A percentile compares a stretch with the other conserved stretches of the same genome.
phyloP scores from a whole-genome alignment of 352 stramenopile species.

The Phytopythium montanum region DNA sequence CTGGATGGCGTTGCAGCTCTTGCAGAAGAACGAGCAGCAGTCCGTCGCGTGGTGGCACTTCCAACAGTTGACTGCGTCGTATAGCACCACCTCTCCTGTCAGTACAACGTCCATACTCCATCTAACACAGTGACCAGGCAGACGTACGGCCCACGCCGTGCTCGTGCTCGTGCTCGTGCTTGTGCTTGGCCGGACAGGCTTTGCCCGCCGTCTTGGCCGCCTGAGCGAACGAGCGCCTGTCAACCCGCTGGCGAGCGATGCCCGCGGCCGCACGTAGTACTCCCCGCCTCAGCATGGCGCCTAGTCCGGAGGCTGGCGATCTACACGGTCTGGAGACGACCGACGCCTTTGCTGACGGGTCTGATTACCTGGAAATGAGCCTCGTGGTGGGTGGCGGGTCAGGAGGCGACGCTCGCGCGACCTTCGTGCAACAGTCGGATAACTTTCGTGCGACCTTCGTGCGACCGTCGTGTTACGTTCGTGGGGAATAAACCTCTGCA shows the following conservation, averaged over 20 bases:
- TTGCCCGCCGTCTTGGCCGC: slow-evolving; percentile 2
- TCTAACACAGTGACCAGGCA: background rate
- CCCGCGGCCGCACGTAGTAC: slow-evolving; percentile 12
- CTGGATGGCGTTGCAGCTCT: slow-evolving; percentile 74
- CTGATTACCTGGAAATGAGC: background rate
- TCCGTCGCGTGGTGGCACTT: slow-evolving; percentile 82
- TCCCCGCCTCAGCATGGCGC: slow-evolving; percentile 25
- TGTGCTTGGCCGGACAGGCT: slow-evolving; percentile 4
- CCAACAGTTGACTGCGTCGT: slow-evolving; percentile 65
- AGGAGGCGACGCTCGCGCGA: background rate
- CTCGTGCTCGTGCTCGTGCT: slow-evolving; percentile 5
- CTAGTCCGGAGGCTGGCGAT: background rate
- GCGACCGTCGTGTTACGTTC: background rate
- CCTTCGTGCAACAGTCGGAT: slow-evolving; percentile 4
- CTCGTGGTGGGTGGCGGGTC: slow-evolving; percentile 3
- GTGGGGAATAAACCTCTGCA: background rate
- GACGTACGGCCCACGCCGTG: slow-evolving; percentile 1
- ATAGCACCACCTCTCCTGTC: background rate
- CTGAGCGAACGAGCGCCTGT: slow-evolving; percentile 1
- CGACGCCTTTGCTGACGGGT: background rate
- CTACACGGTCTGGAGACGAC: background rate
- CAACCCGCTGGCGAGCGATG: slow-evolving; percentile 1
- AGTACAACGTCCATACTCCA: background rate
- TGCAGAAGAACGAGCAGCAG: slow-evolving; percentile 84
- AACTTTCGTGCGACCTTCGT: slow-evolving; percentile 5